Base-by-base conservation (phyloP, 2,329 filamentous ascomycete species). In the Fusarium secorum region DNA sequence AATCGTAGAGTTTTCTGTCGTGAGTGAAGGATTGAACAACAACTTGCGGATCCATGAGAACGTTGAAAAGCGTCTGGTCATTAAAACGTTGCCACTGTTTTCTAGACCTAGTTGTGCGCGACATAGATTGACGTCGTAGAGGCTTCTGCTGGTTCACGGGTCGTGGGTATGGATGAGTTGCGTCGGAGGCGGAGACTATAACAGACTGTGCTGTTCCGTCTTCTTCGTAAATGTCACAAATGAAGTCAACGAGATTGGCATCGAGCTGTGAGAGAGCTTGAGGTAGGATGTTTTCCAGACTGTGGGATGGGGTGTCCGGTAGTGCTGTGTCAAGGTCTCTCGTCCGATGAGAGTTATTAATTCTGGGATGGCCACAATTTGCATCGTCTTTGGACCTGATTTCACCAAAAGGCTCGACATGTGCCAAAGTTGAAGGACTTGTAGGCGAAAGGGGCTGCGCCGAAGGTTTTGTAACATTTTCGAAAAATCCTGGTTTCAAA, bases 31-130 rank as follows among this genome's bases (percentile, higher is more conserved):
- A 91, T 39, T 79, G 80, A 32, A 90, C 79, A 13, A 89, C 79
- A 9, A 85, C 81, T 18, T 82, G 82, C 2, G 89, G 87, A 52
- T 88, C 85, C 70, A 88, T 89, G 51, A 92, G 81, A 11, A 90
- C 85, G 71, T 87, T 87, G 76, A 91, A 92, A 11, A 92, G 80
- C 53, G 87, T 88, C 74, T 92, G 90, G 68, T 90, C 86, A 35
- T 87, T 84, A 72, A 92, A 92, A 3, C 83, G 75, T 68, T 85
- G 87, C 87, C 89, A 91, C 64, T 88, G 82, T 17, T 80, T 75
- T 59, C 67, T 75, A 4, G 73, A 74, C 4, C 68, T 68, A 18
- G 59, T 61, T 17, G 59, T 49, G 13, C 32, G 26, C 35, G 52
- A 46, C 10, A 35, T 55, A 11, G 62, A 54, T 30, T 35, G 70